Conservation (phyloP, 2,329 filamentous ascomycete genomes). For the Drechmeria coniospora region DNA sequence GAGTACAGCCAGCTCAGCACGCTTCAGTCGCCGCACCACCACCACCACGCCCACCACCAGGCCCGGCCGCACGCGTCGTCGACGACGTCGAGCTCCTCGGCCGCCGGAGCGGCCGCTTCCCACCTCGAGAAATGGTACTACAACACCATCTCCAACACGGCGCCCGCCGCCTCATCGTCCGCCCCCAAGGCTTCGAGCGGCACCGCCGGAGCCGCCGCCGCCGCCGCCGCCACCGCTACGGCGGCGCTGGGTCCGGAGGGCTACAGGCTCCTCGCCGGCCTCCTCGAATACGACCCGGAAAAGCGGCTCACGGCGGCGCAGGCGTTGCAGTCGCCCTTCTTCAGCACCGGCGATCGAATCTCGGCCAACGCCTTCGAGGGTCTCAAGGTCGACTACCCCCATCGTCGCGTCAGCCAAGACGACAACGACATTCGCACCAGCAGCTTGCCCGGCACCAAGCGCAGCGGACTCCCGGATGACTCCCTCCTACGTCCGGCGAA, state of each 20-base stretch:
- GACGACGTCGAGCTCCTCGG: slow-evolving; percentile 4
- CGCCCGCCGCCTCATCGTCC: slow-evolving; percentile 12
- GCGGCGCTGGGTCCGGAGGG: slow-evolving; percentile 58
- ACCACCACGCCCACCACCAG: slow-evolving; percentile 15
- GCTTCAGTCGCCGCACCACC: slow-evolving; percentile 33
- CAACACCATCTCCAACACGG: slow-evolving; percentile 46
- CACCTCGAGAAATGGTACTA: slow-evolving; percentile 71
- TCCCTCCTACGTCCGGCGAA: slow-evolving; percentile 47
- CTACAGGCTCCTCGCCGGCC: slow-evolving; percentile 61
- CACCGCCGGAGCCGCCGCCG: slow-evolving; percentile 16
- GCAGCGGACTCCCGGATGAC: slow-evolving; percentile 75
- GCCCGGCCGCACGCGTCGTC: slow-evolving; percentile 12
- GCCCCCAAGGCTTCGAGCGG: slow-evolving; percentile 16
- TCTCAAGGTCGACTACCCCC: slow-evolving; percentile 74
- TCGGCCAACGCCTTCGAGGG: slow-evolving; percentile 83
- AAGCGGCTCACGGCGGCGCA: slow-evolving; percentile 77
- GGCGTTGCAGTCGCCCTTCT: slow-evolving; percentile 84
- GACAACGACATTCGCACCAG: slow-evolving; percentile 90
- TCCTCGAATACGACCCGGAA: slow-evolving; percentile 86
- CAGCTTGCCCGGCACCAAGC: slow-evolving; percentile 80
- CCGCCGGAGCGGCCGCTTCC: slow-evolving; percentile 13
- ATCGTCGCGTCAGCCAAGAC: slow-evolving; percentile 79
- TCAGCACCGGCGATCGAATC: slow-evolving; percentile 57
- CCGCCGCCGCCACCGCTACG: slow-evolving; percentile 11
- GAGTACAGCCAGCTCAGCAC: slow-evolving; percentile 61